Evolutionary conservation across 2,329 filamentous ascomycete species (phyloP).

Genomic region (Colletotrichum orbiculare): DNA sequence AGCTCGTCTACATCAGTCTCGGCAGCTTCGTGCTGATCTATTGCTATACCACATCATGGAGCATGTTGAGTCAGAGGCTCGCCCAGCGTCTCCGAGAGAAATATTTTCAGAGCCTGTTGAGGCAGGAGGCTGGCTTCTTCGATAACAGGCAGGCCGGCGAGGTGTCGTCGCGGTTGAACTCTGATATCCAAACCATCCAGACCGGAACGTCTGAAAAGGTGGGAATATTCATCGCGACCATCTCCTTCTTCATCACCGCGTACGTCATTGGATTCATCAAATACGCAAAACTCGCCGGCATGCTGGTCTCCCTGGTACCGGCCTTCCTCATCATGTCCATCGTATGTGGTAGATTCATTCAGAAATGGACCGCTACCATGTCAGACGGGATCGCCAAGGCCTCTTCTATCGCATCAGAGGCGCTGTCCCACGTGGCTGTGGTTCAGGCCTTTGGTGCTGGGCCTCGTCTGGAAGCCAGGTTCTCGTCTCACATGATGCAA

Average conservation of each 20-base stretch:
- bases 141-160: conserved; percentile 67
- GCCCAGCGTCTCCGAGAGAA: conserved; percentile 66
- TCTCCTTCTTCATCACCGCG: conserved; percentile 70
- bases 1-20: conserved; percentile 69
- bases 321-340: conserved; percentile 66
- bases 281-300: conserved; percentile 65
- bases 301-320: conserved; percentile 66
- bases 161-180: conserved; percentile 66
- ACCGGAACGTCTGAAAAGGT: conserved; percentile 73
- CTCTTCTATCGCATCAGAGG: conserved; percentile 66
- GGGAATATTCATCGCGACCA: conserved; percentile 65
- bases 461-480: conserved; percentile 63
- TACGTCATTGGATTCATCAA: conserved; percentile 72
- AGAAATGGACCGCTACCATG: conserved; percentile 57
- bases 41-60: conserved; percentile 68
- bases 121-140: conserved; percentile 68
- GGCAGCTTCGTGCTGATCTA: conserved; percentile 69
- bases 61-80: conserved; percentile 65
- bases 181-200: conserved; percentile 69
- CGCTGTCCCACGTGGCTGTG: conserved; percentile 62
- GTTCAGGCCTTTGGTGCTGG: conserved; percentile 68
- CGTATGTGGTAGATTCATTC: conserved; percentile 61
- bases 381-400: conserved; percentile 60
- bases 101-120: conserved; percentile 65
- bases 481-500: conserved; percentile 61